Conservation (phyloP, 129 eudicot species). For the Gnaphalium uliginosum region DNA sequence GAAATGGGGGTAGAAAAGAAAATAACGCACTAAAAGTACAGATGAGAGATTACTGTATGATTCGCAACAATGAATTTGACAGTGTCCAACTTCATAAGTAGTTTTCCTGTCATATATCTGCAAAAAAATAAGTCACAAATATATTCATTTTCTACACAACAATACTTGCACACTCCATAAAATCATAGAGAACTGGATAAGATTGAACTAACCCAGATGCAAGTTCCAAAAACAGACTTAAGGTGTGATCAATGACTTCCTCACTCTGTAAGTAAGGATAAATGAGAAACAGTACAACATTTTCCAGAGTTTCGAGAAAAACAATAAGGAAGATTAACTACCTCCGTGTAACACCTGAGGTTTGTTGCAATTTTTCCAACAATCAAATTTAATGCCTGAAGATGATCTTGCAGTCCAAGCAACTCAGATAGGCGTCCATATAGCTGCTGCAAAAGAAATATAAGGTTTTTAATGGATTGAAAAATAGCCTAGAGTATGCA, state of each 20-base stretch:
- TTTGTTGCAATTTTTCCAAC: slow-evolving; percentile 94
- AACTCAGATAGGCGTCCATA: slow-evolving; percentile 91
- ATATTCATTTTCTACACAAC: slow-evolving; percentile 18
- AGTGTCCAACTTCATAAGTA: slow-evolving; percentile 89
- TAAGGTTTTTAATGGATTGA: slow-evolving; percentile 10
- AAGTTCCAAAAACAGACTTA: slow-evolving; percentile 88
- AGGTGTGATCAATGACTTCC: slow-evolving; percentile 91
- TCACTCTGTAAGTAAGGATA: slow-evolving; percentile 60
- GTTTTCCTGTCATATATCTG: slow-evolving; percentile 95
- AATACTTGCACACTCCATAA: slow-evolving; percentile 2
- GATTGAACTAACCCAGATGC: slow-evolving; percentile 89
- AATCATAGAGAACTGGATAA: neutral
- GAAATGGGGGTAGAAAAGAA: slow-evolving; percentile 12
- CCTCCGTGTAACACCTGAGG: slow-evolving; percentile 88
- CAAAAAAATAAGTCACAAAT: slow-evolving; percentile 23
- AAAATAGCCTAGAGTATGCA: slow-evolving; percentile 17
- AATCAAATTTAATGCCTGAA: slow-evolving; percentile 69
- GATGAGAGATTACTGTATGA: slow-evolving; percentile 66
- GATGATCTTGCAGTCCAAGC: slow-evolving; percentile 92
- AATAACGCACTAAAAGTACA: neutral
- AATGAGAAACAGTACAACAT: slow-evolving; percentile 28
- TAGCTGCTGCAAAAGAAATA: slow-evolving; percentile 76
- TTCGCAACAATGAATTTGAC: slow-evolving; percentile 78
- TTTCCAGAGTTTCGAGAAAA: neutral
- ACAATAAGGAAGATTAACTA: slow-evolving; percentile 26